These are phyloP conservation scores for Epichloe hybrida DNA, from an alignment of 2,329 filamentous ascomycete genomes.

Conservation along the genomic window DNA sequence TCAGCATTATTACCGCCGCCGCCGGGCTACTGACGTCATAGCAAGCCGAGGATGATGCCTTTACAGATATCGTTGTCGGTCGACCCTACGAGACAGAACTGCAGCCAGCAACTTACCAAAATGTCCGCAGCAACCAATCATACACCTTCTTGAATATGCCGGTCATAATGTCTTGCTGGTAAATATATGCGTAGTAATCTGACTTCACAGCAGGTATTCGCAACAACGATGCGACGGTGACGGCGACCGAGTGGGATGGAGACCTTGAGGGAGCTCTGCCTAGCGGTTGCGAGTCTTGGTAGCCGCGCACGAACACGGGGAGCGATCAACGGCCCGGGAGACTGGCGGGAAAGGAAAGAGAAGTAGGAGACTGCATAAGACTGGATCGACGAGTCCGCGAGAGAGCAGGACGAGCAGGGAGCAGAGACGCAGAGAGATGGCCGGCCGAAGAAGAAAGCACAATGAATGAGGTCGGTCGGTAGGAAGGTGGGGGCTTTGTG, in stretches of 20 bases:
- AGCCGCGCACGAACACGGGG: neutral
- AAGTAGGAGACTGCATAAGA: neutral
- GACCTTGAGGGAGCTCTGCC: neutral
- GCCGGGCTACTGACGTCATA: slow-evolving; percentile 1
- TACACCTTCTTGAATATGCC: slow-evolving; percentile 89
- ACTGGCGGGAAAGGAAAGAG: neutral
- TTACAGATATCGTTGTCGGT: neutral
- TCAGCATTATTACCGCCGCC: slow-evolving; percentile 8
- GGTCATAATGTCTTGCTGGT: slow-evolving; percentile 48
- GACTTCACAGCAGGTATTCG: neutral
- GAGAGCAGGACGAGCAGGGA: neutral
- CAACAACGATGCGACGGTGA: neutral
- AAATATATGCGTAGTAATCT: neutral
- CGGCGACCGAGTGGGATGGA: neutral
- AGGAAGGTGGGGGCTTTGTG: slow-evolving; percentile 2
- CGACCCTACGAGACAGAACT: neutral
- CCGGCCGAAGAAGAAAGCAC: neutral
- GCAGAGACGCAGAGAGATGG: neutral
- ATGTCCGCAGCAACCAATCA: slow-evolving; percentile 94
- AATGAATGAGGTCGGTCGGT: slow-evolving; percentile 1
- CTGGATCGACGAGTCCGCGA: neutral
- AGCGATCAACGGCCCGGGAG: neutral
- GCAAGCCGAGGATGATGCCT: neutral
- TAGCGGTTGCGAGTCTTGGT: neutral
- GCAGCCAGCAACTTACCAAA: slow-evolving; percentile 57